Evolutionary conservation across 1,139 yeast species (phyloP).

Genomic region (Suhomyces maxii): DNA sequence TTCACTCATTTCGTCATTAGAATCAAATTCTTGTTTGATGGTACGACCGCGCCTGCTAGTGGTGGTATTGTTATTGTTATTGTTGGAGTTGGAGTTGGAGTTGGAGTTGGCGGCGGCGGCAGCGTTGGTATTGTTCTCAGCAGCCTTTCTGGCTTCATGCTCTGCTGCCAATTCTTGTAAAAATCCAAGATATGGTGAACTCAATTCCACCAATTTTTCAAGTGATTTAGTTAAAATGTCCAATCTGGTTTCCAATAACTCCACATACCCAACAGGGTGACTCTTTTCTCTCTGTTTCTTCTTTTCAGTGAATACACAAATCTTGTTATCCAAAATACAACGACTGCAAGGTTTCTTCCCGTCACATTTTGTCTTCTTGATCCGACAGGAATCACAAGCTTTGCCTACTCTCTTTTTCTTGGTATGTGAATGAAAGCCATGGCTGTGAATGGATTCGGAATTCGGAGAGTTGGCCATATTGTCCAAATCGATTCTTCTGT

Average conservation of each 20-base stretch:
- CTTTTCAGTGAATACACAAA: constrained; percentile 74
- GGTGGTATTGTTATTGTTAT: background rate
- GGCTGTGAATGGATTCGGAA: constrained; percentile 3
- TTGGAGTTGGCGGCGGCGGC: no score
- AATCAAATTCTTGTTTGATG: constrained; percentile 4
- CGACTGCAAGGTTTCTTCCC: constrained; percentile 76
- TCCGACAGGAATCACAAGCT: constrained; percentile 79
- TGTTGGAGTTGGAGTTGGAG: no score
- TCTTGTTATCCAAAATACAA: constrained; percentile 67
- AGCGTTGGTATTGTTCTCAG: background rate
- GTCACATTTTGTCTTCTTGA: constrained; percentile 74
- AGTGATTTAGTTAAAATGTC: constrained; percentile 61
- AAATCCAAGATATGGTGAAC: constrained; percentile 39
- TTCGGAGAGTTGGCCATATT: constrained; percentile 9
- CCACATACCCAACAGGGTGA: constrained; percentile 69
- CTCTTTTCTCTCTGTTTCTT: constrained; percentile 59
- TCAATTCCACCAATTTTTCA: constrained; percentile 37
- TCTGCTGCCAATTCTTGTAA: constrained; percentile 22
- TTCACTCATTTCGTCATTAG: constrained; percentile 9
- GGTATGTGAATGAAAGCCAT: constrained; percentile 11
- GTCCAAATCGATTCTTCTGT: background rate
- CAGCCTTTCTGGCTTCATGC: constrained; percentile 7
- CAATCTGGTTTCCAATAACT: constrained; percentile 65
- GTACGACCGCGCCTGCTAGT: background rate
- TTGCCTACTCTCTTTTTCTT: constrained; percentile 74